A percentile compares a stretch with the other conserved stretches of the same genome.
Evolutionary conservation across 768 basidiomycete species (phyloP).

Genomic region (Lactarius evosmus): DNA sequence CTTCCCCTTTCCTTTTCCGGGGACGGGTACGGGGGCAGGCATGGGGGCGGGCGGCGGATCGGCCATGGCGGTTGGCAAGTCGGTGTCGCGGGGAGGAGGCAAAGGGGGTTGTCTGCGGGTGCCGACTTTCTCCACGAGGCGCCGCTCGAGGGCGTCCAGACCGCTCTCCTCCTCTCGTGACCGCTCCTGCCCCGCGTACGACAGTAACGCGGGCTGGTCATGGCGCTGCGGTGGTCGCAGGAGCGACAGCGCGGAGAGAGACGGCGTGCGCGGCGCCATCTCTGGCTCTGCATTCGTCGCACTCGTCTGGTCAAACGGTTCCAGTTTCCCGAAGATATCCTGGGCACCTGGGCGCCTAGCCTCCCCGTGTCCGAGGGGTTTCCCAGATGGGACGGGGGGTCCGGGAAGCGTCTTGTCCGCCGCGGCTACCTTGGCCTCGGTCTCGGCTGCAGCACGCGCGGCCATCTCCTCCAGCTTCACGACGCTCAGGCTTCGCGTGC

Average conservation of each 20-base stretch:
- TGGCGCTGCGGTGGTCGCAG: conserved; percentile 30
- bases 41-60: conserved; percentile 5
- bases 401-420: conserved; percentile 59
- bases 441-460: conserved; percentile 38
- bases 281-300: background rate
- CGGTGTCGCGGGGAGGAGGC: conserved; percentile 37
- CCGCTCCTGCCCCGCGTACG: conserved; percentile 10
- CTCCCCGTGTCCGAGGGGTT: conserved; percentile 29
- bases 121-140: conserved; percentile 68
- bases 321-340: conserved; percentile 31
- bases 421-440: conserved; percentile 30
- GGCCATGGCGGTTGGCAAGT: conserved; percentile 28
- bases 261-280: conserved; percentile 29
- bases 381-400: conserved; percentile 53
- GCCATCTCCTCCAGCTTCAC: conserved; percentile 72
- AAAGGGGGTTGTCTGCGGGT: conserved; percentile 46
- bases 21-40: conserved; percentile 12
- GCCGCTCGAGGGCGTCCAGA: conserved; percentile 68
- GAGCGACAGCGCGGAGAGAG: conserved; percentile 34
- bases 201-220: background rate
- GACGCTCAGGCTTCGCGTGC: conserved; percentile 57
- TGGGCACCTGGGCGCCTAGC: conserved; percentile 35
- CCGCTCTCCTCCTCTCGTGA: conserved; percentile 45
- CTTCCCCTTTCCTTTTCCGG: conserved; percentile 9
- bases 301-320: background rate